A percentile compares a stretch with the other conserved stretches of the same genome.
phyloP scores from a whole-genome alignment of 148 eudicot species.

The Mesembryanthemum crystallinum region DNA sequence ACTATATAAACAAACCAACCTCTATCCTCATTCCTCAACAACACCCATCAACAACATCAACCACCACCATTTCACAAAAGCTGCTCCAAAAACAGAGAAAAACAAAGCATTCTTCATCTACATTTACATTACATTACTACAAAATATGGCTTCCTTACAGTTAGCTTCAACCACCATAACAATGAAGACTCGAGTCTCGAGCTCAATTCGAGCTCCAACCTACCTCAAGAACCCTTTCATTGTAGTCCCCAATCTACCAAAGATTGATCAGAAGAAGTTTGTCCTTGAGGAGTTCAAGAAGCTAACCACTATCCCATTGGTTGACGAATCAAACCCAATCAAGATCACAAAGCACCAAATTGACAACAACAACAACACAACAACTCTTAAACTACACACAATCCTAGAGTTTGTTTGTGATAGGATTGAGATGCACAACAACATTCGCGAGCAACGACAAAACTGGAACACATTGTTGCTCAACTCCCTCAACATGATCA shows the following conservation, averaged over 20 bases:
- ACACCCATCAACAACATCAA: not conserved
- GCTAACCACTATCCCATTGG: not conserved
- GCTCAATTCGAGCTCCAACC: not conserved
- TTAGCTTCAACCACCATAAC: not conserved
- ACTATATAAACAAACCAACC: not conserved
- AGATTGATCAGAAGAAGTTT: not conserved
- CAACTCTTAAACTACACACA: constrained; percentile 27
- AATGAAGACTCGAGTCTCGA: not conserved
- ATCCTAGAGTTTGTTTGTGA: constrained; percentile 51
- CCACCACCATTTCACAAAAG: not conserved
- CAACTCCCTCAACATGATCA: constrained; percentile 56
- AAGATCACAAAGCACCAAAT: not conserved
- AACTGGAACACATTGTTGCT: constrained; percentile 66
- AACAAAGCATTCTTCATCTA: too few relatives aligned
- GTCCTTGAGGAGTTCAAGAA: not conserved
- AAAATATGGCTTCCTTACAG: not conserved
- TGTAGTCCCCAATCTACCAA: not conserved
- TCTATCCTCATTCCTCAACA: not conserved
- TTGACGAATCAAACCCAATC: not conserved
- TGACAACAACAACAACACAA: not conserved
- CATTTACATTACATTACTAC: too few relatives aligned
- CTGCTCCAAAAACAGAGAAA: too few relatives aligned
- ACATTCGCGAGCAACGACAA: constrained; percentile 48
- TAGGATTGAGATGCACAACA: constrained; percentile 69
- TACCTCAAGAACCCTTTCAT: not conserved